Conservation (phyloP, 257 asterid genomes). For the Apocynum venetum region DNA sequence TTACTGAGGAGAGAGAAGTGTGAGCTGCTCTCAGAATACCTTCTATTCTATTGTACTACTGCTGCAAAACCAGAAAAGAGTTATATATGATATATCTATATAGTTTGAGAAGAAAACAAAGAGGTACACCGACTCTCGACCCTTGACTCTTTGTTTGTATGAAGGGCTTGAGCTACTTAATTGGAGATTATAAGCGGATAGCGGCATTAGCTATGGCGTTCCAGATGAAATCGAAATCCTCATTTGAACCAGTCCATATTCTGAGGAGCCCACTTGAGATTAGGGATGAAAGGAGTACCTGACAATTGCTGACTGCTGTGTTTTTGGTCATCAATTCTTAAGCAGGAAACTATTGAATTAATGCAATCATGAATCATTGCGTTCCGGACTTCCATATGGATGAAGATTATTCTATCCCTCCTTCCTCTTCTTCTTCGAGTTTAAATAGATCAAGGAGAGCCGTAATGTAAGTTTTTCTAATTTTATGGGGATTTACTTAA, state of each 20-base stretch:
- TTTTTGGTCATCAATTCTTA: neutral
- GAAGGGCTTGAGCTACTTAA: neutral
- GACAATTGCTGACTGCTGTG: neutral
- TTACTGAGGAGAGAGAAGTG: neutral
- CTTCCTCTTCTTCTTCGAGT: constrained; percentile 26
- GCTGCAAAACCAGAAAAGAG: neutral
- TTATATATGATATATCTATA: too few species aligned
- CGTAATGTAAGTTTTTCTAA: constrained; percentile 33
- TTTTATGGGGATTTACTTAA: neutral
- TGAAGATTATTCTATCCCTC: constrained; percentile 36
- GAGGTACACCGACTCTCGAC: neutral
- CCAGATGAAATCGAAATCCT: neutral
- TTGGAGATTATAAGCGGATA: neutral
- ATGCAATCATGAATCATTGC: constrained; percentile 43
- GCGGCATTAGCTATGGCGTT: neutral
- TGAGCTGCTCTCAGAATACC: neutral
- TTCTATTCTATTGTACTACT: neutral
- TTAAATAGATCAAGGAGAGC: constrained; percentile 35
- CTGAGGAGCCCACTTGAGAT: neutral
- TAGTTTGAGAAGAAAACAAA: neutral
- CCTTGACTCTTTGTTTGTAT: neutral
- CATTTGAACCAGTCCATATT: neutral
- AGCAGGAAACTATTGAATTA: neutral
- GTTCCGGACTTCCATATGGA: constrained; percentile 67
- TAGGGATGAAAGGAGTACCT: neutral